phyloP scores from a whole-genome alignment of 306 rosid genomes.

The Begonia fuchsioides region DNA sequence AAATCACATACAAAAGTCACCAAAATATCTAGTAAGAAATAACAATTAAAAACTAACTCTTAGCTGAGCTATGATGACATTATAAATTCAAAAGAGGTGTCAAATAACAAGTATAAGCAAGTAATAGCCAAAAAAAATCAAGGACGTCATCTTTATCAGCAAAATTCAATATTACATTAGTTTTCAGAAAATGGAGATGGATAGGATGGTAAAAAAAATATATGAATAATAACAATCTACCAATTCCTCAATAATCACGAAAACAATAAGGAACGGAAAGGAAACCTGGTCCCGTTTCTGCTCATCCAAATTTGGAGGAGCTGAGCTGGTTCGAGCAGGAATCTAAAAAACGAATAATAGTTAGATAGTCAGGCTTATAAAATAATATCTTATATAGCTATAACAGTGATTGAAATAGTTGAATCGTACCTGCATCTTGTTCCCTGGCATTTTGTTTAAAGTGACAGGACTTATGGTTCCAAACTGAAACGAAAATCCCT shows the following conservation, averaged over 20 bases:
- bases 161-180: no score
- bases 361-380: no score
- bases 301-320: slow-evolving; percentile 94
- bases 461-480: slow-evolving; percentile 69
- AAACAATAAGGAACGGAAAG: no score
- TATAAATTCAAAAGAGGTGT: no score
- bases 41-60: no score
- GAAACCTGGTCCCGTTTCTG: slow-evolving; percentile 77
- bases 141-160: no score
- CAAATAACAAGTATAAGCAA: no score
- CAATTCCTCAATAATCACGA: not conserved
- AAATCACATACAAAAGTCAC: not conserved
- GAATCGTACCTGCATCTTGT: slow-evolving; percentile 50
- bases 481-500: slow-evolving; percentile 61
- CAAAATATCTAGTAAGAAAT: not conserved
- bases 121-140: no score
- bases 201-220: not conserved
- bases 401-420: no score
- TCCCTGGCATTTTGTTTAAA: slow-evolving; percentile 13
- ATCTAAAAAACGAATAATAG: slow-evolving; percentile 30
- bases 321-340: slow-evolving; percentile 94
- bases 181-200: not conserved
- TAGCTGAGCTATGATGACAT: not conserved
- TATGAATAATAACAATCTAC: not conserved
- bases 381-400: no score